Conservation (phyloP, 768 basidiomycete genomes). For the Leccinum ochraceum region DNA sequence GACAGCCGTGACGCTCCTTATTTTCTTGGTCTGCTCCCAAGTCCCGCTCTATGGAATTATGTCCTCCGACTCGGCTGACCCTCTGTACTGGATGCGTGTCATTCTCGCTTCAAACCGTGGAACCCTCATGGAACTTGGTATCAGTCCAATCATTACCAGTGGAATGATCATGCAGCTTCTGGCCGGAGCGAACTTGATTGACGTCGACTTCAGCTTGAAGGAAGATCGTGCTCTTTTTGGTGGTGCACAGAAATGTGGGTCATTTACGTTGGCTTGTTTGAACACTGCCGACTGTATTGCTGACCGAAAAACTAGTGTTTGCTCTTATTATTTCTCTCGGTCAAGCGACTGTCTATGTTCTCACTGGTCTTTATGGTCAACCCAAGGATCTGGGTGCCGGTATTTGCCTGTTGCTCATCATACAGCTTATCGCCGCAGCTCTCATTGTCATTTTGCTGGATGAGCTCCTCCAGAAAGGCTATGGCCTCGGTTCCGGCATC, state of each 20-base stretch:
- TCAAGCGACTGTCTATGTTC: conserved; percentile 95
- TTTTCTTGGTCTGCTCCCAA: conserved; percentile 99
- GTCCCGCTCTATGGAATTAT: conserved; percentile 99
- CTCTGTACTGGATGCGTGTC: conserved; percentile 99
- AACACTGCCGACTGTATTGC: background rate
- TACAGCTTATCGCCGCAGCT: conserved; percentile 91
- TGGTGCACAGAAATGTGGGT: conserved; percentile 94
- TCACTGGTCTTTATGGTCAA: conserved; percentile 95
- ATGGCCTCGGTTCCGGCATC: conserved; percentile 98
- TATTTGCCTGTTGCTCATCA: conserved; percentile 94
- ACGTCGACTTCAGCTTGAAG: conserved; percentile 96
- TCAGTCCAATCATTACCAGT: conserved; percentile 95
- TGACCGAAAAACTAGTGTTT: conserved; percentile 63
- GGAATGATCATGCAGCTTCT: conserved; percentile 99
- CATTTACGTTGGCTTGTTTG: background rate
- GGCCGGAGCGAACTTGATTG: conserved; percentile 95
- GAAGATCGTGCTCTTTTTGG: conserved; percentile 96
- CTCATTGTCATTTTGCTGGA: conserved; percentile 98
- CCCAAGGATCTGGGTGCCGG: conserved; percentile 93
- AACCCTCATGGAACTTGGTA: conserved; percentile 99
- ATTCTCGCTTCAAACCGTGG: conserved; percentile 98
- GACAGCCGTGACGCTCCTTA: conserved; percentile 98
- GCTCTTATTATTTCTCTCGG: conserved; percentile 96
- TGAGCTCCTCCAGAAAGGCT: conserved; percentile 98
- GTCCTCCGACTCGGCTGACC: conserved; percentile 98